Percentiles rank a stretch among this genome's conserved stretches.
These are phyloP conservation scores for Straminergon stramineum DNA, from an alignment of 225 moss, liverwort and hornwort species.

Conservation along the genomic window DNA sequence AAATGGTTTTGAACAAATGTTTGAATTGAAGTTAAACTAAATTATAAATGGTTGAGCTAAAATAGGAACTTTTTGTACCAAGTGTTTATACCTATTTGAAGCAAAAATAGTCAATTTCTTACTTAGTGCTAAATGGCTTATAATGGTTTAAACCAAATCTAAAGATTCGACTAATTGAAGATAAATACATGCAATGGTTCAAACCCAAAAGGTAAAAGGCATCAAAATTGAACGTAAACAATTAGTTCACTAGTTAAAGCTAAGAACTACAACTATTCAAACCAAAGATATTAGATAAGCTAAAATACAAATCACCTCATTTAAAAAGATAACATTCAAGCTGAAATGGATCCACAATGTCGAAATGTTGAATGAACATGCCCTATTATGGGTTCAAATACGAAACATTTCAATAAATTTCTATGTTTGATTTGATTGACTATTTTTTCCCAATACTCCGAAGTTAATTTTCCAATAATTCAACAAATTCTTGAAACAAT, in stretches of 20 bases:
- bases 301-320: neutral
- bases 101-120: no score
- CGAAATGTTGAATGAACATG: neutral
- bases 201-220: no score
- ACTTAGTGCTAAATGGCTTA: no score
- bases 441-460: neutral
- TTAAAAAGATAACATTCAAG: neutral
- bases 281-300: neutral
- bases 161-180: neutral
- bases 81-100: no score
- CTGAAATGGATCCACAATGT: neutral
- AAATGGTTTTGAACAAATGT: no score
- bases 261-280: neutral
- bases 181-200: neutral
- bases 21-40: no score
- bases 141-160: no score
- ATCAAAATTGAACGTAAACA: neutral
- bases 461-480: neutral
- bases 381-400: neutral
- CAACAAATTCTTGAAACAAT: neutral
- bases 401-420: neutral
- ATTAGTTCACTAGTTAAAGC: no score
- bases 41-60: no score
- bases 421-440: neutral
- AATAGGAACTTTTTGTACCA: no score